Base-by-base conservation (phyloP, 257 asterid species). In the Prunella vulgaris region DNA sequence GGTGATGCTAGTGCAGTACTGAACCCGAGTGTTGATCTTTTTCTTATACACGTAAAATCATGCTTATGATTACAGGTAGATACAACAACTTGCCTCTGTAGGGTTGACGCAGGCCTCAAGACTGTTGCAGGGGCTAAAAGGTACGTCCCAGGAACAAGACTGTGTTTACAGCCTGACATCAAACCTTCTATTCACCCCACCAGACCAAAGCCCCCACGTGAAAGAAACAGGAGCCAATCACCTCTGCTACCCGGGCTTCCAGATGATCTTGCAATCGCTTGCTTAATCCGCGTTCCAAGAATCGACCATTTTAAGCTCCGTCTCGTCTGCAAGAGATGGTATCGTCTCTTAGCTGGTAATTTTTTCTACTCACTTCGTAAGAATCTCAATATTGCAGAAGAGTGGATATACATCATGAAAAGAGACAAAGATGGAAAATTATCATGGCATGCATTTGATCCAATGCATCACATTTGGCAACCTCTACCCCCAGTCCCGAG, bases 221-320 rank as follows among this genome's bases (percentile, higher is more conserved):
- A 81, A 48, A 71, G 79, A 60, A 81, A 51, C 42, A 58, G 80
- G 49, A 75, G 68, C 61, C 82, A 81, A 44, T 68, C 80, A 48
- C 85, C 82, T 44, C 66, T 81, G 10, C 74, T 81, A 3, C 82
- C 85, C 13, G 85, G 85, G 33, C 82, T 81, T 18, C 85, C 85
- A 0, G 85, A 81, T 8, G 85, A 81, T 72, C 83, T 81, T 32
- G 85, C 85, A 37, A 81, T 81, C 30, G 85, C 85, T 68, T 81
- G 85, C 69, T 54, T 81, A 66, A 81, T 81, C 65, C 82, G 85
- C 42, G 85, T 81, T 5, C 83, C 85, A 6, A 68, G 85, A 71
- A 64, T 68, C 5, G 85, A 78, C 42, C 85, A 81, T 27, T 40
- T 66, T 54, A 81, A 81, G 69, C 83, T 81, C 20, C 82, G 85